Evolutionary conservation across 495 filamentous ascomycete genomes (phyloP), one percentile per base, ranked within the genome.

Genomic region (Parmelia sp.): DNA sequence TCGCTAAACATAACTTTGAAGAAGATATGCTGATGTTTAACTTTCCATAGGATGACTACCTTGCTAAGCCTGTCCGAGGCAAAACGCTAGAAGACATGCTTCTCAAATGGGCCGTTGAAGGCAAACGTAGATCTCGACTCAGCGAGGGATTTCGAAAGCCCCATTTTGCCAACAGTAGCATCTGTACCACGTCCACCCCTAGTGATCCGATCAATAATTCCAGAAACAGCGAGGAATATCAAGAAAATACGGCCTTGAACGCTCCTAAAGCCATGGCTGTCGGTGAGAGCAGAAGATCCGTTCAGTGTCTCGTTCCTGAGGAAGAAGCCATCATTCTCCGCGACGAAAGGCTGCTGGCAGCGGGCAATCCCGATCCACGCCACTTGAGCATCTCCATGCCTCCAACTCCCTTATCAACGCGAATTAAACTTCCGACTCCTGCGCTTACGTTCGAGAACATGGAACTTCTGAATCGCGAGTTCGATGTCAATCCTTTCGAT

Each of bases 61-160:
- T 94, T 7, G 78, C 88, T 23, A 94, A 92, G 68, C 90, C 90
- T 0, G 85, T 92, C 66, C 86, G 86, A 68, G 81, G 82, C 31
- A 82, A 80, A 58, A 82, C 80, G 1, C 78, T 92, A 59, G 88
- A 92, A 73, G 83, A 82, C 62, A 92, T 91, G 80, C 77, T 94
- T 19, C 70, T 88, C 5, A 80, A 84, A 33, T 88, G 84, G 78
- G 71, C 70, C 10, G 40, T 61, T 9, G 65, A 68, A 59, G 62
- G 69, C 61, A 67, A 64, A 36, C 55, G 58, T 1, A 56, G n/a
- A 29, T 36, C 56, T 31, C 64, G 64, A 27, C 40, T 58, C 31
- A 25, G 35, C 14, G 19, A 70, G 15, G 29, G 29, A 4, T 45
- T 61, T 33, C 23, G 49, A 5, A 40, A 35, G 29, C 57, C 39